Conservation (phyloP, 805 yeast genomes). For the Kodamaea kaohsiungensis region DNA sequence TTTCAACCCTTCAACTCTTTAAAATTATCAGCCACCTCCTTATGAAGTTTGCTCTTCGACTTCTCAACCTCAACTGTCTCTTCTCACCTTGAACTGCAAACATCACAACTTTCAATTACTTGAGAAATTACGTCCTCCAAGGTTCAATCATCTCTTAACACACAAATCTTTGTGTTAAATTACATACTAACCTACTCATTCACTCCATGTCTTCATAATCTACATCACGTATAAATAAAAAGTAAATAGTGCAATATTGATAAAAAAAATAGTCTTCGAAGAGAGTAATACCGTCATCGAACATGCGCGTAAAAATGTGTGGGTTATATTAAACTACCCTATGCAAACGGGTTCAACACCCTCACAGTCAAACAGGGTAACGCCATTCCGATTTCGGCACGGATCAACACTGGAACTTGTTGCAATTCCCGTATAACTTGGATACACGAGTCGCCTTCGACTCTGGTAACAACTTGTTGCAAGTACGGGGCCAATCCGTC, state of each 20-base stretch:
- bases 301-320: neutral
- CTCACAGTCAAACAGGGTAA: slow-evolving; percentile 93
- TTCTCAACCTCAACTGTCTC: no score
- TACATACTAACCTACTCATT: no score
- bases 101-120: no score
- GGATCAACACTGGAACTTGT: slow-evolving; percentile 78
- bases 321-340: slow-evolving; percentile 4
- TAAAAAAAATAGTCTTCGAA: slow-evolving; percentile 1
- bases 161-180: no score
- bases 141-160: no score
- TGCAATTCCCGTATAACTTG: slow-evolving; percentile 81
- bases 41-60: no score
- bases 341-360: slow-evolving; percentile 80
- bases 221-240: neutral
- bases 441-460: slow-evolving; percentile 60
- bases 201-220: neutral
- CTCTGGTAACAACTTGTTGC: slow-evolving; percentile 54
- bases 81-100: no score
- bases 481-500: slow-evolving; percentile 57
- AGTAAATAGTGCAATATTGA: slow-evolving; percentile 1
- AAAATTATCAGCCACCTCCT: no score
- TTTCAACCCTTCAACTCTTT: no score
- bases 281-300: slow-evolving; percentile 2
- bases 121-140: no score
- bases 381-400: slow-evolving; percentile 95